phyloP scores from a whole-genome alignment of 495 filamentous ascomycete species.

The Penicillium daleae region DNA sequence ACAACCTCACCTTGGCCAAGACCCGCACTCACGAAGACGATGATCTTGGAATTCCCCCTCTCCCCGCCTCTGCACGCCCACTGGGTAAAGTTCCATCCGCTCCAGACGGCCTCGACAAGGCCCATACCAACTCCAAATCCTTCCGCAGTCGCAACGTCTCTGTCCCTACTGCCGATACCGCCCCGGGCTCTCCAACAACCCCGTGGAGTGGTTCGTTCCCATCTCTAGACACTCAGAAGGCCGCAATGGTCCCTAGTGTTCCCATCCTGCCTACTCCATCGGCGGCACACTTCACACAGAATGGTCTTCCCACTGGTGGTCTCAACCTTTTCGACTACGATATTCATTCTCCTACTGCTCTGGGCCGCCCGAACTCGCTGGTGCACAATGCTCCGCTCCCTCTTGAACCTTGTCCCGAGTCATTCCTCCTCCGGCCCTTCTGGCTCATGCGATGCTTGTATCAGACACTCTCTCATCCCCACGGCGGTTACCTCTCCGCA shows the following conservation, averaged over 20 bases:
- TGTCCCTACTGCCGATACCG: constrained; percentile 68
- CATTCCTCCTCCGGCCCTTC: constrained; percentile 84
- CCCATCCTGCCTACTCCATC: constrained; percentile 74
- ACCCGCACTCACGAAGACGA: constrained; percentile 48
- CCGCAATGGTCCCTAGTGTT: constrained; percentile 51
- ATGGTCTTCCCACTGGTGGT: constrained; percentile 64
- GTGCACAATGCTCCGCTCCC: constrained; percentile 66
- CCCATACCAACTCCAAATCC: constrained; percentile 75
- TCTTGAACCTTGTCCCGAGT: constrained; percentile 89
- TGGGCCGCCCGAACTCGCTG: constrained; percentile 66
- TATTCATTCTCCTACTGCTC: constrained; percentile 73
- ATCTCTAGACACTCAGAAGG: constrained; percentile 51
- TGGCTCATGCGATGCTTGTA: constrained; percentile 95
- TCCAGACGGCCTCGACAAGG: constrained; percentile 68
- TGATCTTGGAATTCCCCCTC: constrained; percentile 39
- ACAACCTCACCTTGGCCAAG: constrained; percentile 43
- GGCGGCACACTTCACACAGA: constrained; percentile 56
- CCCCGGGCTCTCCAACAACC: constrained; percentile 72
- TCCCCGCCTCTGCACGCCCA: constrained; percentile 50
- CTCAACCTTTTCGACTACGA: constrained; percentile 84
- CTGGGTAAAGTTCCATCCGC: constrained; percentile 56
- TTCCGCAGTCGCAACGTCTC: constrained; percentile 75
- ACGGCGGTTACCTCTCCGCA: constrained; percentile 88
- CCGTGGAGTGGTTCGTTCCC: constrained; percentile 72
- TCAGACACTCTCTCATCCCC: constrained; percentile 88